These are phyloP conservation scores for Lolium perenne DNA, from an alignment of 176 grass and related monocot genomes.

Conservation along the genomic window DNA sequence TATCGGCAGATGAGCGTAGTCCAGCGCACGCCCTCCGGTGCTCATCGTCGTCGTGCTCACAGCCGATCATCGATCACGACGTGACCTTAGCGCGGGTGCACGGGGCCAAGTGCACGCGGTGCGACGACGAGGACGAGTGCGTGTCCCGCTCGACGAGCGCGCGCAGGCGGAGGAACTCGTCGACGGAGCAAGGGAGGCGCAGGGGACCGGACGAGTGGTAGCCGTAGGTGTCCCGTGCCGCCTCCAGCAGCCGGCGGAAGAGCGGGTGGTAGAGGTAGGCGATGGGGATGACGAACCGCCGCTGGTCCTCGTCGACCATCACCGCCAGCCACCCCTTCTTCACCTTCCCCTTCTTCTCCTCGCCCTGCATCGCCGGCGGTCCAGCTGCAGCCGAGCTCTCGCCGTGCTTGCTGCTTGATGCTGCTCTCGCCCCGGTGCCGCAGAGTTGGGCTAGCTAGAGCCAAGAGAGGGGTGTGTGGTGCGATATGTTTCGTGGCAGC, in stretches of 20 bases:
- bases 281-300: background rate
- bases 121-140: conserved; percentile 31
- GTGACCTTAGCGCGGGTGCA: conserved; percentile 60
- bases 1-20: background rate
- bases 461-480: background rate
- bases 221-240: conserved; percentile 76
- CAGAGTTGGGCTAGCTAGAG: background rate
- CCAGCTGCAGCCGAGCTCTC: background rate
- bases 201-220: conserved; percentile 72
- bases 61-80: background rate
- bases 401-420: conserved; percentile 17
- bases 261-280: conserved; percentile 86
- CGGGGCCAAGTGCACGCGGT: conserved; percentile 47
- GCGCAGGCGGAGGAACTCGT: too few relatives aligned
- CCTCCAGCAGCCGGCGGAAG: conserved; percentile 72
- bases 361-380: conserved; percentile 50
- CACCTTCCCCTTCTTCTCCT: conserved; percentile 72
- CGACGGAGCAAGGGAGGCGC: background rate
- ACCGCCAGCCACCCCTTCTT: too few relatives aligned
- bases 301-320: too few relatives aligned
- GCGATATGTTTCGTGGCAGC: background rate
- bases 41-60: background rate
- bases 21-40: too few relatives aligned
- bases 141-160: too few relatives aligned
- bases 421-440: background rate